Conservation (phyloP, 805 yeast genomes). For the Pichia scutulata region DNA sequence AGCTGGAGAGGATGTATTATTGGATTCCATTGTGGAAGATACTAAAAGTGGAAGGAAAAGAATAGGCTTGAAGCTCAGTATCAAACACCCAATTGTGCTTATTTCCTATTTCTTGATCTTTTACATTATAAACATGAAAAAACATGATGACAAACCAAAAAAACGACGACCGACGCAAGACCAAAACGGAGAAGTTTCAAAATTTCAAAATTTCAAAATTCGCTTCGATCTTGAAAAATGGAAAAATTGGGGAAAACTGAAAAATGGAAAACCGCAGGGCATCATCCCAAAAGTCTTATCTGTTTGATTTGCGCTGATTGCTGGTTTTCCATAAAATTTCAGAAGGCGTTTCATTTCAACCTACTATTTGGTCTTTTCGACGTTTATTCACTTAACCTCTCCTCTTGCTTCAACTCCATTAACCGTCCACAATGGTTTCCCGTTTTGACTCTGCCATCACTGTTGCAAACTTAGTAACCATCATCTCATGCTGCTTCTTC, state of each 20-base stretch:
- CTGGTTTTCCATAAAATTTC: not conserved
- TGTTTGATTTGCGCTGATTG: not conserved
- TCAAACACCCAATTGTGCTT: no score
- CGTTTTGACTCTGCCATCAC: slow-evolving; percentile 29
- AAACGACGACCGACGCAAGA: not conserved
- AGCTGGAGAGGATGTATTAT: not conserved
- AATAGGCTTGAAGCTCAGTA: no score
- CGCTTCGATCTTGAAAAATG: no score
- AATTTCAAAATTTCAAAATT: no score
- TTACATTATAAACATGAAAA: not conserved
- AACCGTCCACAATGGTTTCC: slow-evolving; percentile 10
- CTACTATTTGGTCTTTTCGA: no score
- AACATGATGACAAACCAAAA: not conserved
- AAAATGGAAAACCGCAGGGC: not conserved
- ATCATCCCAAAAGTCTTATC: not conserved
- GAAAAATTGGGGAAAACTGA: not conserved
- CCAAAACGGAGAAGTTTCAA: no score
- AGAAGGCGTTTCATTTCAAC: not conserved
- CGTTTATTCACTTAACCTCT: no score
- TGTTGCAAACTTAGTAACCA: slow-evolving; percentile 24
- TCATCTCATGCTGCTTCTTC: slow-evolving; percentile 55
- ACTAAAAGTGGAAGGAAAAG: no score
- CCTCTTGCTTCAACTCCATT: not conserved
- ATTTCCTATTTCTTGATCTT: no score
- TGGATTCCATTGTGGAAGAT: not conserved